Evolutionary conservation across 768 basidiomycete genomes (phyloP), one percentile per base, ranked within the genome.

Genomic region (Thelephora aurantiotincta): DNA sequence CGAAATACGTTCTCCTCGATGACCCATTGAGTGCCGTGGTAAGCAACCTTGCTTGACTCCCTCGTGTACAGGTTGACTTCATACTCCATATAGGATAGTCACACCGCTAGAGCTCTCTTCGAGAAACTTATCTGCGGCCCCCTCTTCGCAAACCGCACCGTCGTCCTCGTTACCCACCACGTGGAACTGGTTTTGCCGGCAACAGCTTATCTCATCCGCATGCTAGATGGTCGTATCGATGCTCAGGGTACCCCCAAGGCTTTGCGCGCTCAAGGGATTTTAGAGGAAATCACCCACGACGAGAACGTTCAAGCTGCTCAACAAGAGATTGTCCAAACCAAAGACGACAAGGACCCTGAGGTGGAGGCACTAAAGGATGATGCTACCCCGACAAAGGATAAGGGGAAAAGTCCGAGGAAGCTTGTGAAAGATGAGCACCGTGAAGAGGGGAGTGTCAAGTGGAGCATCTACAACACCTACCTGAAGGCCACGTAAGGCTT

Each of bases 1-100:
- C 60, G 0, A 63, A 57, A 53, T 67, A 66, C 47, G 76, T 88
- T 0, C 65, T 90, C n/a, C 61, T 90, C 37, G 85, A 90, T 54
- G 87, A 89, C 55, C 83, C 84, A 3, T 62, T 90, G 33, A 86
- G 85, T 52, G 86, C 86, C 2, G 84, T 90, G 43, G 84, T 82
- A 68, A 38, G 80, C 65, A n/a, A 16, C 3, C 23, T 47, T 50
- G 11, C 23, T 52, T 2, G 19, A 11, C 5, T 16, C n/a, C n/a
- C n/a, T 22, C 5, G 48, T 23, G 0, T 33, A 11, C 3, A 2
- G 9, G 35, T n/a, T 34, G n/a, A 45, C 41, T 6, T 46, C 48
- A 13, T 41, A 7, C 7, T 20, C 51, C 18, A 41, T 43, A 48
- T 45, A 81, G 78, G 82, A 83, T 51, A 80, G 78, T 49, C 77